Evolutionary conservation across 805 yeast genomes (phyloP), one percentile per base, ranked within the genome.

Genomic region (Jamesozyma gamospora): DNA sequence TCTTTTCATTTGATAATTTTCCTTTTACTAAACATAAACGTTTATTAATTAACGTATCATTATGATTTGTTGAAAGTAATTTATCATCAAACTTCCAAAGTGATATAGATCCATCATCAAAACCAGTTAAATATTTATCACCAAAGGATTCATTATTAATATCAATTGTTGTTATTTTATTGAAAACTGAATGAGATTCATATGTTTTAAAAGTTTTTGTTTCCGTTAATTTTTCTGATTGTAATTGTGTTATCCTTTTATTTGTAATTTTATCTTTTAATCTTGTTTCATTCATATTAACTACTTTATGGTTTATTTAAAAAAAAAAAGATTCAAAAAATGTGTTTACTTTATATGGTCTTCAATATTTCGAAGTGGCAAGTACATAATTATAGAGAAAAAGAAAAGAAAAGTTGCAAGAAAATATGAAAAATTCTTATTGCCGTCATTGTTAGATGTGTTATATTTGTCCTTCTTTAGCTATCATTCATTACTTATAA

Each of bases 61-160:
- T n/a, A 14, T 29, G 15, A 15, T 5, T 24, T 7, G 12, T 8
- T 5, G 8, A 9, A 17, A 4, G 16, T 6, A 27, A 10, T 13
- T 36, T 12, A 37, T 32, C 19, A 40, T 53, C 61, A 9, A 64
- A 44, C 4, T 53, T 36, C 47, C 53, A 49, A 4, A 66, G 57
- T 14, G 58, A 46, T 28, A 67, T 62, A 21, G 63, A 55, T 16
- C 66, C 70, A 41, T 56, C 55, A 26, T 53, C 51, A 28, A 57
- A 61, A 10, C 53, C 56, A 2, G 45, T 39, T 28, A 50, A 37
- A 17, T 51, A 41, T 24, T 46, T 48, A 14, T 25, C 16, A 6
- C 34, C 28, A 19, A 44, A 44, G 11, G 54, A 50, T 2, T 43
- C 41, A 10, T 41, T 42, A 31, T 49, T 51, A 12, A 50, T 39